Evolutionary conservation across 192 early-diverging fungal species (phyloP).

Genomic region (Coemansia javaensis): DNA sequence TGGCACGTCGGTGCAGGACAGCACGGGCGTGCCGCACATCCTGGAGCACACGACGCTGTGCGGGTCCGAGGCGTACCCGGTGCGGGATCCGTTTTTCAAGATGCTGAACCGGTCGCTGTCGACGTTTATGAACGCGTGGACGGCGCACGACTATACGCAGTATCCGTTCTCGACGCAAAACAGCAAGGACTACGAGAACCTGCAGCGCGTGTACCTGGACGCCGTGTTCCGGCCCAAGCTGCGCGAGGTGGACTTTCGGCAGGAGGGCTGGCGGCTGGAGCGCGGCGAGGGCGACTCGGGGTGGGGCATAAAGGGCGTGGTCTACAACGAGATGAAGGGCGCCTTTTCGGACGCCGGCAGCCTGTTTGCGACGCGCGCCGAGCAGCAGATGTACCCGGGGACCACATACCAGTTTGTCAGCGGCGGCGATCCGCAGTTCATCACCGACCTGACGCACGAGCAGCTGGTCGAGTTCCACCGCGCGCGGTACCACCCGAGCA

Average conservation of each 20-base stretch:
- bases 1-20: constrained; percentile 73
- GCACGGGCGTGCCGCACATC: constrained; percentile 89
- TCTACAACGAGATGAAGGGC: constrained; percentile 99
- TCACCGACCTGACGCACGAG: constrained; percentile 82
- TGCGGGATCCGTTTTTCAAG: constrained; percentile 98
- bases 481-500: constrained; percentile 87
- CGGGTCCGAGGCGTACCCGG: constrained; percentile 81
- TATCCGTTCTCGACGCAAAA: constrained; percentile 95
- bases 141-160: constrained; percentile 80
- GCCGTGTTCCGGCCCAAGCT: constrained; percentile 79
- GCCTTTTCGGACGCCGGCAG: constrained; percentile 74
- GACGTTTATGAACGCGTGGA: constrained; percentile 97
- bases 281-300: constrained; percentile 59
- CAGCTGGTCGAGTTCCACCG: constrained; percentile 79
- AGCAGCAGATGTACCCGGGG: constrained; percentile 79
- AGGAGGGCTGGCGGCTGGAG: constrained; percentile 94
- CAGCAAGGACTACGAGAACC: constrained; percentile 79
- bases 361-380: constrained; percentile 68
- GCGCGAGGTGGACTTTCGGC: constrained; percentile 78
- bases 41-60: constrained; percentile 94
- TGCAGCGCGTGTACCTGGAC: constrained; percentile 90
- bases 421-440: constrained; percentile 85
- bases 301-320: constrained; percentile 82
- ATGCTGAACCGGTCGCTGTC: constrained; percentile 93
- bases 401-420: constrained; percentile 78